These are phyloP conservation scores for Cladosporium sp. DNA, from an alignment of 2,329 filamentous ascomycete species.

Conservation along the genomic window DNA sequence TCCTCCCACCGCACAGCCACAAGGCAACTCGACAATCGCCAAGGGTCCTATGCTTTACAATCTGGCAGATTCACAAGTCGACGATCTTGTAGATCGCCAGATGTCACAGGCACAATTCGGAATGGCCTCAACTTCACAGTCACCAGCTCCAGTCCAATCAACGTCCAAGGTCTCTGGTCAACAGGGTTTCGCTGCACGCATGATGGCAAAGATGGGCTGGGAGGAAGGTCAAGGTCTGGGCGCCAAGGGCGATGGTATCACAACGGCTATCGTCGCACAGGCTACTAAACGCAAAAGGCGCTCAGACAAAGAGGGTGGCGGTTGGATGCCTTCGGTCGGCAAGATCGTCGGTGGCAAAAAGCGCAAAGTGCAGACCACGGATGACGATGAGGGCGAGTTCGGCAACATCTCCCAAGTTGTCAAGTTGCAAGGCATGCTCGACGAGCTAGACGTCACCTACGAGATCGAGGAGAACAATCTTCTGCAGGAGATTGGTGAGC, in stretches of 20 bases:
- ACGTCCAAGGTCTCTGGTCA: constrained; percentile 74
- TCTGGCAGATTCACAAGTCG: constrained; percentile 49
- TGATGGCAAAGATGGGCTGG: constrained; percentile 95
- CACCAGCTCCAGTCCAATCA: constrained; percentile 41
- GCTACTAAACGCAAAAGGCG: constrained; percentile 84
- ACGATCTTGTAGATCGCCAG: constrained; percentile 54
- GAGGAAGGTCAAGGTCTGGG: constrained; percentile 84
- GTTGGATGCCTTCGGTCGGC: constrained; percentile 69
- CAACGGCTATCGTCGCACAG: constrained; percentile 78
- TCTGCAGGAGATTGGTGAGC: constrained; percentile 92
- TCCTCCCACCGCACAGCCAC: constrained; percentile 24
- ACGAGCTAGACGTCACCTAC: constrained; percentile 76
- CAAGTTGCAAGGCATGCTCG: constrained; percentile 80
- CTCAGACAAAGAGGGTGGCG: constrained; percentile 75
- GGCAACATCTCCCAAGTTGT: constrained; percentile 76
- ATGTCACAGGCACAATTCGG: constrained; percentile 29
- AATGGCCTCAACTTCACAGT: not conserved
- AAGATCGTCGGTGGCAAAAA: constrained; percentile 79
- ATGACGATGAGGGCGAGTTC: constrained; percentile 41
- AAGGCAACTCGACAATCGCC: constrained; percentile 64
- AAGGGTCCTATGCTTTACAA: constrained; percentile 76
- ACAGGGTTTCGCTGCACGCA: constrained; percentile 78
- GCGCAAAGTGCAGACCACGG: constrained; percentile 44
- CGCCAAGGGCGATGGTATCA: constrained; percentile 77
- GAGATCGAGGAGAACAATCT: constrained; percentile 72